A percentile compares a stretch with the other conserved stretches of the same genome.
Evolutionary conservation across 169 alveolate species (phyloP).

Genomic region (Besnoitia besnoiti): DNA sequence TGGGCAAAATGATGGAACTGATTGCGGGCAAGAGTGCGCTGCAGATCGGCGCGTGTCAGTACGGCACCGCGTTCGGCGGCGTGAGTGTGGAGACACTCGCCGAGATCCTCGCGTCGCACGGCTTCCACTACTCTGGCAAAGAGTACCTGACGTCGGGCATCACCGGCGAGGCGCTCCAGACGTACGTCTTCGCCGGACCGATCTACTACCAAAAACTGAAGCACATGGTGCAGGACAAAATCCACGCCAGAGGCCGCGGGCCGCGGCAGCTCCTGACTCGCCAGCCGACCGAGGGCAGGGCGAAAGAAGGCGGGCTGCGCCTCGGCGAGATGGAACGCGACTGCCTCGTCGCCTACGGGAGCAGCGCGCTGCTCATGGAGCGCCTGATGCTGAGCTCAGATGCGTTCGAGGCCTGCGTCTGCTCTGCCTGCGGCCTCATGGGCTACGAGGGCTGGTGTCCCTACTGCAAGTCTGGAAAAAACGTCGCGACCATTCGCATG

Average conservation of each 20-base stretch:
- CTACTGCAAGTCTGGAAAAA: slow-evolving; percentile 89
- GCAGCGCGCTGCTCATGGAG: slow-evolving; percentile 95
- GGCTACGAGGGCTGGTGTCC: slow-evolving; percentile 95
- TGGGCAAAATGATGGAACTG: slow-evolving; percentile 98
- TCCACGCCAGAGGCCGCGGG: slow-evolving; percentile 99
- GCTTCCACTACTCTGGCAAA: slow-evolving; percentile 94
- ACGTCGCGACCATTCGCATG: slow-evolving; percentile 77
- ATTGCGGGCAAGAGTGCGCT: slow-evolving; percentile 96
- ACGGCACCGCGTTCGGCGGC: slow-evolving; percentile 99
- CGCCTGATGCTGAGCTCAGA: slow-evolving; percentile 98
- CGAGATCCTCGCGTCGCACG: slow-evolving; percentile 90
- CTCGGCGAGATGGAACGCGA: slow-evolving; percentile 99
- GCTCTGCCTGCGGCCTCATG: slow-evolving; percentile 94
- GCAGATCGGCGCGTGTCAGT: slow-evolving; percentile 92
- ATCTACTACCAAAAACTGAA: slow-evolving; percentile 98
- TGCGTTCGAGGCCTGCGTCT: slow-evolving; percentile 94
- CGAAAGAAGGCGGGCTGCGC: slow-evolving; percentile 99
- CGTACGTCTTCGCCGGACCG: slow-evolving; percentile 98
- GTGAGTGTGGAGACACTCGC: slow-evolving; percentile 92
- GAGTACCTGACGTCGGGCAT: slow-evolving; percentile 97
- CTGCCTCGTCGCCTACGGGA: slow-evolving; percentile 98
- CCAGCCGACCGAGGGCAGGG: slow-evolving; percentile 99
- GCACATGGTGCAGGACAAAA: slow-evolving; percentile 96
- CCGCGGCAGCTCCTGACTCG: slow-evolving; percentile 97
- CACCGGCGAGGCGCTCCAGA: slow-evolving; percentile 98